phyloP scores from a whole-genome alignment of 2,329 filamentous ascomycete species.

The Arthrocladium fulminans region DNA sequence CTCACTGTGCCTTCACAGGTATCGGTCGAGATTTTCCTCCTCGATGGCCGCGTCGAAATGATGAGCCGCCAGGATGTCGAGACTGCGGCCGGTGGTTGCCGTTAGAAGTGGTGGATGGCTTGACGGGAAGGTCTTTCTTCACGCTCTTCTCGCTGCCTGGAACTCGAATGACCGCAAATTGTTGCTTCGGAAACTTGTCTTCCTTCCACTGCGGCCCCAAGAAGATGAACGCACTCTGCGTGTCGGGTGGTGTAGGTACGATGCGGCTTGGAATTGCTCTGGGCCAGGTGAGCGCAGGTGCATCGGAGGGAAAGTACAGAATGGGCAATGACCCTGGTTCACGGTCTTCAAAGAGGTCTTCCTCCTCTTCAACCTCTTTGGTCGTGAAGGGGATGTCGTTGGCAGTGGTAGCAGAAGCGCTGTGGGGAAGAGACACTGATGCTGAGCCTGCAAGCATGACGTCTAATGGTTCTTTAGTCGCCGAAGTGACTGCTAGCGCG shows the following conservation, averaged over 20 bases:
- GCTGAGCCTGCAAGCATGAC: slow-evolving; percentile 42
- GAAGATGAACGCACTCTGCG: slow-evolving; percentile 8
- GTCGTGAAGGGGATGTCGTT: slow-evolving; percentile 45
- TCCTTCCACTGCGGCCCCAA: slow-evolving; percentile 6
- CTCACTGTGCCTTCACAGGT: slow-evolving; percentile 17
- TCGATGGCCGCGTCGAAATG: slow-evolving; percentile 5
- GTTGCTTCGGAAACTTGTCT: slow-evolving; percentile 12
- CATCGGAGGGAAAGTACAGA: slow-evolving; percentile 35
- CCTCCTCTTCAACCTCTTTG: slow-evolving; percentile 66
- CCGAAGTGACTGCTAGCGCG: slow-evolving; percentile 5
- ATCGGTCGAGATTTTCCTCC: slow-evolving; percentile 9
- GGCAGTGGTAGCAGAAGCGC: slow-evolving; percentile 29
- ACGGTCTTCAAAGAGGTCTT: slow-evolving; percentile 72
- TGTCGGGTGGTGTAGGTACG: slow-evolving; percentile 7
- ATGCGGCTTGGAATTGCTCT: slow-evolving; percentile 4
- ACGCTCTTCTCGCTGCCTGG: slow-evolving; percentile 15
- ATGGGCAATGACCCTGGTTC: slow-evolving; percentile 69
- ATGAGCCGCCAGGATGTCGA: background rate
- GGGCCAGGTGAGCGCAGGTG: slow-evolving; percentile 2
- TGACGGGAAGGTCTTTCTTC: slow-evolving; percentile 19
- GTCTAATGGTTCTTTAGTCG: slow-evolving; percentile 21
- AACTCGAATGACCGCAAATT: slow-evolving; percentile 19
- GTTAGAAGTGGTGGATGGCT: background rate
- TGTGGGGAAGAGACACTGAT: slow-evolving; percentile 60
- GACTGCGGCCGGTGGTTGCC: background rate